Evolutionary conservation across 768 basidiomycete genomes (phyloP), one percentile per base, ranked within the genome.

Genomic region (Crassisporium funariophilum): DNA sequence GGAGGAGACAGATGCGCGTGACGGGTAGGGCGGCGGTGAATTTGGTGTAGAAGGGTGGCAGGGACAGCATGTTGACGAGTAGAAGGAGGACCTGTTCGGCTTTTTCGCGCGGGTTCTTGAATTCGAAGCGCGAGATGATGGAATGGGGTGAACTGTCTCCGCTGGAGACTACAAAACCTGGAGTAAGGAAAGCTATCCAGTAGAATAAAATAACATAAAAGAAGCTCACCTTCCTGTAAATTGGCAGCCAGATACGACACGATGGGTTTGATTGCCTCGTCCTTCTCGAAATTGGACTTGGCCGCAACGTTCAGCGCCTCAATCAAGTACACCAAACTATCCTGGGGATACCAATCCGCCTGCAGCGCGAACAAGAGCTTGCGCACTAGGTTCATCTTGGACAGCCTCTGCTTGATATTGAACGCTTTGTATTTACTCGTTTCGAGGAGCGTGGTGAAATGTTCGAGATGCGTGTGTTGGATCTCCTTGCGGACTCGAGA

Each of bases 181-280:
- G 41, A 46, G 5, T 8, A 24, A 38, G 23, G 11, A 51, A n/a
- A n/a, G n/a, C n/a, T n/a, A n/a, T n/a, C n/a, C 35, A 15, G 37
- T 15, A 35, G 42, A 50, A 47, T 61, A 25, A 45, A 45, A 12
- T 35, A 25, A 13, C 50, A 46, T 20, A 33, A 13, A 21, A 8
- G 19, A 4, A 13, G 56, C 79, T 45, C 44, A 88, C 89, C 74
- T 60, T 79, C 77, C 50, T 86, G 80, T 10, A 94, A 64, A 59
- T 88, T 87, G 0, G 91, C 88, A 2, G 91, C 88, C 6, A 95
- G 69, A 62, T 90, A 95, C 0, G 91, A 86, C 4, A 92, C 81
- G 1, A 94, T 66, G 0, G 95, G 93, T 59, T 93, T 95, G 57
- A 95, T 86, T 0, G 78, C 73, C 38, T 86, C 84, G 20, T 88